phyloP scores from a whole-genome alignment of 1,284 basidiomycete genomes.

The Trametes polyzona region DNA sequence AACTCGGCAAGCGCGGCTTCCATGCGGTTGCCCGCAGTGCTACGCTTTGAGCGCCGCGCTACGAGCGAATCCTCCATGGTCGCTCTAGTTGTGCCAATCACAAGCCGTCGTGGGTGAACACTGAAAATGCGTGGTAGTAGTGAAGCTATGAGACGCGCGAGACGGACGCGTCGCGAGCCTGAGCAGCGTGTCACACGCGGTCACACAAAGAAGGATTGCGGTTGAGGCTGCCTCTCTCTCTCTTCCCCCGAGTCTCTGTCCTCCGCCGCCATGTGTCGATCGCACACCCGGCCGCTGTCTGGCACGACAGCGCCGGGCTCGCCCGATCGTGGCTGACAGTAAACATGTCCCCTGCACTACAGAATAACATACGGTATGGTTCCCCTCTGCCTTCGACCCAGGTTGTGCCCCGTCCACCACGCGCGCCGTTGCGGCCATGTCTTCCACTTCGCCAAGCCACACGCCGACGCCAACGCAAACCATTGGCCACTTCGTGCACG shows the following conservation, averaged over 20 bases:
- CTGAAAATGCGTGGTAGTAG: too few species aligned
- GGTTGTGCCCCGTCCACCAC: neutral
- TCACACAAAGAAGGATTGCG: neutral
- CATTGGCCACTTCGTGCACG: slow-evolving; percentile 1
- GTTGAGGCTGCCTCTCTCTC: neutral
- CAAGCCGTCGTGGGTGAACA: neutral
- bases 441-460: neutral
- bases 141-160: too few species aligned
- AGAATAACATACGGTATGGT: too few species aligned
- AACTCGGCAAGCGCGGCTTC: slow-evolving; percentile 75
- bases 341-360: too few species aligned
- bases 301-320: too few species aligned
- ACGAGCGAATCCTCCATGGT: slow-evolving; percentile 54
- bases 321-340: too few species aligned
- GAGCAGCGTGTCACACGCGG: neutral
- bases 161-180: too few species aligned
- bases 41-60: slow-evolving; percentile 61
- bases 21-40: slow-evolving; percentile 82
- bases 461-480: neutral
- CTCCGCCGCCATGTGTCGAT: too few species aligned
- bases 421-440: neutral
- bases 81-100: neutral
- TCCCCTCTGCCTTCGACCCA: neutral
- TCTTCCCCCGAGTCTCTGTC: too few species aligned
- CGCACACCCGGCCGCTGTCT: too few species aligned